These are phyloP conservation scores for Letharia columbiana DNA, from an alignment of 495 filamentous ascomycete species.

Conservation along the genomic window DNA sequence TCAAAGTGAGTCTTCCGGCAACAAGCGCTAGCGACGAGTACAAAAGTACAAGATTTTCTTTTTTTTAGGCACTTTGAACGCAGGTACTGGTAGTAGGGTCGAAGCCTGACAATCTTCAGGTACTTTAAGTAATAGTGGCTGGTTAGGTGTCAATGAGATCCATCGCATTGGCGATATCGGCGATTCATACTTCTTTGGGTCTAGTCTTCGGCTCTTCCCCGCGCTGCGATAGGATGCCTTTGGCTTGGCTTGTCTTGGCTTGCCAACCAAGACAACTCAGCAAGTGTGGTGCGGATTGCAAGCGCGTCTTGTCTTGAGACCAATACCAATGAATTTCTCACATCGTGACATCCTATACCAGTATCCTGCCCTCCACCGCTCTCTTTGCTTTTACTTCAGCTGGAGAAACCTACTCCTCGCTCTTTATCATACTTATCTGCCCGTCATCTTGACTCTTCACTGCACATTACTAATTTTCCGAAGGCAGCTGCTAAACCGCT, in stretches of 20 bases:
- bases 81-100: too few relatives aligned
- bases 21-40: background rate
- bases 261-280: conserved; percentile 1
- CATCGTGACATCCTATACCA: background rate
- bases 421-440: background rate
- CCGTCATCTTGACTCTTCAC: background rate
- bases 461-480: background rate
- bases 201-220: background rate
- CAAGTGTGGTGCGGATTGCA: background rate
- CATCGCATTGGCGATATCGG: background rate
- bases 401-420: background rate
- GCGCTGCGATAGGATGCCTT: background rate
- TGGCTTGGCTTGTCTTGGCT: background rate
- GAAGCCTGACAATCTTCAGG: too few relatives aligned
- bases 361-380: background rate
- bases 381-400: background rate
- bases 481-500: background rate
- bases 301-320: background rate
- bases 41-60: too few relatives aligned
- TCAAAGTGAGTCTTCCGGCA: background rate
- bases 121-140: background rate
- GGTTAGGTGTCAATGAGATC: background rate
- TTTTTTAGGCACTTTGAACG: too few relatives aligned
- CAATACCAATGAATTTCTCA: background rate
- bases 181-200: background rate